These are phyloP conservation scores for Kregervanrija delftensis DNA, from an alignment of 805 yeast genomes.

Conservation along the genomic window DNA sequence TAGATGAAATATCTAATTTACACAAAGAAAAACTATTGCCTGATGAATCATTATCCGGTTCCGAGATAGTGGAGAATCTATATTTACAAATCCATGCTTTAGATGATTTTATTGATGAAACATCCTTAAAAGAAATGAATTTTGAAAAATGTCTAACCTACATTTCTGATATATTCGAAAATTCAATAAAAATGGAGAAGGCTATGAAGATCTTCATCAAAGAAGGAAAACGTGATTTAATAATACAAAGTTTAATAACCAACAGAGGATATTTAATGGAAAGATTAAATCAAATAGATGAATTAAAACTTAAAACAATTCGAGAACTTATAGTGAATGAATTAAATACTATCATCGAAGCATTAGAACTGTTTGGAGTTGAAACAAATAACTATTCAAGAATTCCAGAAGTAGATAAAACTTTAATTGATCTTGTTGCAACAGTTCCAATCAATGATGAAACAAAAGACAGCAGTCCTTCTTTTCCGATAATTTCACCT, in stretches of 20 bases:
- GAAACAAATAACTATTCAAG: not conserved
- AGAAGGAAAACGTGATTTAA: conserved; percentile 11
- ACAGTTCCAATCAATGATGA: too few species aligned
- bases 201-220: conserved; percentile 13
- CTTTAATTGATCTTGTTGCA: not conserved
- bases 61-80: conserved; percentile 15
- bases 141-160: conserved; percentile 19
- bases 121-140: conserved; percentile 13
- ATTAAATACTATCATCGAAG: conserved; percentile 18
- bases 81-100: conserved; percentile 20
- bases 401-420: not conserved
- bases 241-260: conserved; percentile 9
- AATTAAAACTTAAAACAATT: conserved; percentile 10
- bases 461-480: too few species aligned
- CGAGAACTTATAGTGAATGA: conserved; percentile 19
- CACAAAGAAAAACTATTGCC: conserved; percentile 2
- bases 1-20: conserved; percentile 10
- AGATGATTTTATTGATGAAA: conserved; percentile 15
- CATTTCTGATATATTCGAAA: conserved; percentile 22
- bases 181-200: conserved; percentile 17
- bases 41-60: not conserved
- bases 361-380: conserved; percentile 17
- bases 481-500: too few species aligned
- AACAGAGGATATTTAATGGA: conserved; percentile 10
- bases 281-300: conserved; percentile 10